Evolutionary conservation across 352 stramenopile genomes (phyloP).

Genomic region (Phytophthora idaei): DNA sequence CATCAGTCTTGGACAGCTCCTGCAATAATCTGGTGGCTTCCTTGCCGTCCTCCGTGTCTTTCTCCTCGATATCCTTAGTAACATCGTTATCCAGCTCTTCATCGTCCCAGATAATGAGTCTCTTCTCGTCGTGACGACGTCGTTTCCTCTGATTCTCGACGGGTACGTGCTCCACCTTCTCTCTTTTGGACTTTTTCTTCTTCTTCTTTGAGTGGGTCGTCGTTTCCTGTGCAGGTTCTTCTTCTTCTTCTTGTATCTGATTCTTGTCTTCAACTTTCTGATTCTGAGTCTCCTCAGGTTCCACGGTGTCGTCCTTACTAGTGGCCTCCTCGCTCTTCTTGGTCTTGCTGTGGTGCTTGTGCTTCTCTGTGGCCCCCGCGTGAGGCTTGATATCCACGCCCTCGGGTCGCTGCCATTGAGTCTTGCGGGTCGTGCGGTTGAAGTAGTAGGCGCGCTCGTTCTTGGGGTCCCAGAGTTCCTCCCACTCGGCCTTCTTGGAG

Average conservation of each 20-base stretch:
- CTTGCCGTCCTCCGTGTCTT: conserved; percentile 76
- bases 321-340: conserved; percentile 26
- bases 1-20: conserved; percentile 69
- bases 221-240: not conserved
- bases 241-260: conserved; percentile 5
- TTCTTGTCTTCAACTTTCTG: conserved; percentile 10
- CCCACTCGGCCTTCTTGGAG: conserved; percentile 63
- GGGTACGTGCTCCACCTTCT: conserved; percentile 26
- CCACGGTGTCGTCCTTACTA: conserved; percentile 5
- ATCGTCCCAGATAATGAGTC: conserved; percentile 88
- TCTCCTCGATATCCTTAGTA: conserved; percentile 49
- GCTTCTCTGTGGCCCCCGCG: conserved; percentile 31
- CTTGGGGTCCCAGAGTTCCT: conserved; percentile 89
- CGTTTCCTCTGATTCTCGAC: conserved; percentile 44
- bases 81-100: conserved; percentile 47
- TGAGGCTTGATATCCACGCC: conserved; percentile 80
- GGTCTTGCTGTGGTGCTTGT: conserved; percentile 34
- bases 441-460: conserved; percentile 89
- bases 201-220: conserved; percentile 37
- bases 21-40: conserved; percentile 75
- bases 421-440: conserved; percentile 81
- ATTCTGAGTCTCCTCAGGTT: conserved; percentile 13
- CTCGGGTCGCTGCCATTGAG: conserved; percentile 82
- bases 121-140: conserved; percentile 55
- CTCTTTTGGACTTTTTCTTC: conserved; percentile 50